These are phyloP conservation scores for Thalassiosira delicatula DNA, from an alignment of 352 stramenopile genomes.

Conservation along the genomic window DNA sequence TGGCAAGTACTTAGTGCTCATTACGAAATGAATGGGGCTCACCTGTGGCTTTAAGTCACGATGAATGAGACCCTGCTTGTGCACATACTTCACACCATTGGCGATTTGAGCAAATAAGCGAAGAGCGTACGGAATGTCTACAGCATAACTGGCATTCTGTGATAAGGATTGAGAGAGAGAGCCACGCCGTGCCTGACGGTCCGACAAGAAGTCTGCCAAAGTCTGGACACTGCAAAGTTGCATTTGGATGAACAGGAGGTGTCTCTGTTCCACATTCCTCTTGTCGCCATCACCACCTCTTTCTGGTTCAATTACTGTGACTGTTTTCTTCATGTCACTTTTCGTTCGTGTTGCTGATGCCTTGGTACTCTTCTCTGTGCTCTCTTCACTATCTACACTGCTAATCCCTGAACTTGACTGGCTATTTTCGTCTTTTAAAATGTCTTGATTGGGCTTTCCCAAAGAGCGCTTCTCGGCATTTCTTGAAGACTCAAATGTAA, in stretches of 20 bases:
- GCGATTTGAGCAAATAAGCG: slow-evolving; percentile 82
- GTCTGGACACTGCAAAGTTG: slow-evolving; percentile 84
- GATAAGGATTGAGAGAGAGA: slow-evolving; percentile 24
- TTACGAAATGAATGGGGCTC: slow-evolving; percentile 21
- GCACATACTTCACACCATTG: slow-evolving; percentile 82
- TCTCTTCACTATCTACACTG: slow-evolving; percentile 39
- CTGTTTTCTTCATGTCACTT: slow-evolving; percentile 18
- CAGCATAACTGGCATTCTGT: slow-evolving; percentile 32
- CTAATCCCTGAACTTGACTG: slow-evolving; percentile 35
- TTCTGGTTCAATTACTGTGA: slow-evolving; percentile 8
- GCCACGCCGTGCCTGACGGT: slow-evolving; percentile 63
- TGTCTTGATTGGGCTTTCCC: slow-evolving; percentile 14
- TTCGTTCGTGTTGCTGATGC: slow-evolving; percentile 4
- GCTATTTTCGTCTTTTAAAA: slow-evolving; percentile 38
- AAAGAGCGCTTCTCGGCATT: slow-evolving; percentile 28
- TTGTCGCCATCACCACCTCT: slow-evolving; percentile 11
- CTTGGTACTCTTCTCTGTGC: slow-evolving; percentile 7
- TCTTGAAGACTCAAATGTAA: slow-evolving; percentile 32
- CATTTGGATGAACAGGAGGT: slow-evolving; percentile 86
- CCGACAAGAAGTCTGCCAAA: slow-evolving; percentile 79
- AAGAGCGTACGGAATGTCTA: slow-evolving; percentile 82
- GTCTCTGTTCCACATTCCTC: slow-evolving; percentile 35
- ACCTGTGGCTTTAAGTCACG: slow-evolving; percentile 82
- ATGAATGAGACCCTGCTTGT: slow-evolving; percentile 83
- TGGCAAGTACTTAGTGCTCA: not conserved